Evolutionary conservation across 2,329 filamentous ascomycete genomes (phyloP), one percentile per base, ranked within the genome.

Genomic region (Claviceps monticola): DNA sequence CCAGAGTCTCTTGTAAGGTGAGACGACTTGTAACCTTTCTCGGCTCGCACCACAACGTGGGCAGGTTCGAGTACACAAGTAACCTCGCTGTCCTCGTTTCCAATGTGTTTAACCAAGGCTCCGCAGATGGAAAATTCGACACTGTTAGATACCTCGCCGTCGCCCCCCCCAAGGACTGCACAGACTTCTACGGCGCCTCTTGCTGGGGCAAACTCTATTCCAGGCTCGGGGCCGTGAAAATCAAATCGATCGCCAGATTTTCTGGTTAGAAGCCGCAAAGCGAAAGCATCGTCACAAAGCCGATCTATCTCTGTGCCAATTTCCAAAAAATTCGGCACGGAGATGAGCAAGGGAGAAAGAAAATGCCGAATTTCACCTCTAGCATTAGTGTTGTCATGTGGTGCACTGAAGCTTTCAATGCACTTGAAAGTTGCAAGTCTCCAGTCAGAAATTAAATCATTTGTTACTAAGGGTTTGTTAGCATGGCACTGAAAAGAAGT

Each of bases 331-430:
- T 16, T 14, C 16, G 6, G 3, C 4, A 6, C 5, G 1, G 3
- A 3, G 5, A 2, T 23, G 5, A 23, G 5, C 11, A 43, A 7
- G 2, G 9, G 42, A 13, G 5, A 3, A 43, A 43, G 11, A 23
- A 23, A 7, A 7, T 1, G 3, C 19, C 13, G 3, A 3, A 43
- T 8, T 21, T 23, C 1, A 6, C 1, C 6, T 14, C 5, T 19
- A 14, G 42, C 19, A 14, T 0, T 0, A 3, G 42, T 14, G 6
- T 8, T 19, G 42, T 23, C 42, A 1, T 0, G 1, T 4, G 19
- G 4, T 7, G 2, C 13, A 43, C 2, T 23, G 19, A 2, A 43
- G 42, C 0, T 23, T 14, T 43, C 19, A 14, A 43, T 8, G 19
- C 42, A 43, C 42, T 43, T 14, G 11, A 43, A 14, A 7, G 42